Percentiles rank a stretch among this genome's conserved stretches.
These are phyloP conservation scores for Fusarium sp. DNA, from an alignment of 2,329 filamentous ascomycete genomes.

Conservation along the genomic window DNA sequence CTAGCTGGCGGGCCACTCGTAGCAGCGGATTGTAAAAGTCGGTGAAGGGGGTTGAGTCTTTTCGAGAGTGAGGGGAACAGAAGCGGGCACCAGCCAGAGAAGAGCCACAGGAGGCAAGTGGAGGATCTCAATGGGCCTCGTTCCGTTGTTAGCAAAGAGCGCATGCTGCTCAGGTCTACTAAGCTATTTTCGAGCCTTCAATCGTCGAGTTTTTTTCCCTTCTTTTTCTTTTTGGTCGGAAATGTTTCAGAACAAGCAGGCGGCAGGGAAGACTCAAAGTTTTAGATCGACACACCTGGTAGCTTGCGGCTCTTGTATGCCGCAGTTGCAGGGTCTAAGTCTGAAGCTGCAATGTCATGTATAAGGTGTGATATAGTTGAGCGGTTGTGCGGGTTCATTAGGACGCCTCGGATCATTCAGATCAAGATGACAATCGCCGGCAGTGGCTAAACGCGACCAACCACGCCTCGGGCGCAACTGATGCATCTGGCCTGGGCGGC, in stretches of 20 bases:
- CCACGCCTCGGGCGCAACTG: slow-evolving; percentile 27
- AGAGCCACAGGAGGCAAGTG: slow-evolving; percentile 25
- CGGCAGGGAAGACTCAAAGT: neutral
- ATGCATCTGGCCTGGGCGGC: slow-evolving; percentile 17
- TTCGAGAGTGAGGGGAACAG: slow-evolving; percentile 37
- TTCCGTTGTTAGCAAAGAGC: slow-evolving; percentile 25
- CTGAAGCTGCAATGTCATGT: slow-evolving; percentile 4
- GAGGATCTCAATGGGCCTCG: slow-evolving; percentile 36
- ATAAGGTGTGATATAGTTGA: slow-evolving; percentile 8
- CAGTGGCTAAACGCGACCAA: slow-evolving; percentile 31
- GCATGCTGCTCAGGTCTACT: slow-evolving; percentile 12
- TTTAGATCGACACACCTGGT: neutral
- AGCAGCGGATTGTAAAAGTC: slow-evolving; percentile 50
- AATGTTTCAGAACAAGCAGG: slow-evolving; percentile 27
- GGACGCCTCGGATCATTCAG: slow-evolving; percentile 4
- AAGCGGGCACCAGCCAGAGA: slow-evolving; percentile 45
- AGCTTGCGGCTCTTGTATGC: slow-evolving; percentile 8
- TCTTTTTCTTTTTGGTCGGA: slow-evolving; percentile 9
- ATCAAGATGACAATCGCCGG: slow-evolving; percentile 15
- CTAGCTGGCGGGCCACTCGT: slow-evolving; percentile 46
- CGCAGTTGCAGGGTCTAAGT: neutral
- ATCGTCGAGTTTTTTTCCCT: slow-evolving; percentile 31
- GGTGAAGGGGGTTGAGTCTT: slow-evolving; percentile 48
- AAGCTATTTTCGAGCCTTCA: slow-evolving; percentile 20
- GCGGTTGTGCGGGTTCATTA: slow-evolving; percentile 13